phyloP scores from a whole-genome alignment of 2,329 filamentous ascomycete species.

The Sarocladium strictum region DNA sequence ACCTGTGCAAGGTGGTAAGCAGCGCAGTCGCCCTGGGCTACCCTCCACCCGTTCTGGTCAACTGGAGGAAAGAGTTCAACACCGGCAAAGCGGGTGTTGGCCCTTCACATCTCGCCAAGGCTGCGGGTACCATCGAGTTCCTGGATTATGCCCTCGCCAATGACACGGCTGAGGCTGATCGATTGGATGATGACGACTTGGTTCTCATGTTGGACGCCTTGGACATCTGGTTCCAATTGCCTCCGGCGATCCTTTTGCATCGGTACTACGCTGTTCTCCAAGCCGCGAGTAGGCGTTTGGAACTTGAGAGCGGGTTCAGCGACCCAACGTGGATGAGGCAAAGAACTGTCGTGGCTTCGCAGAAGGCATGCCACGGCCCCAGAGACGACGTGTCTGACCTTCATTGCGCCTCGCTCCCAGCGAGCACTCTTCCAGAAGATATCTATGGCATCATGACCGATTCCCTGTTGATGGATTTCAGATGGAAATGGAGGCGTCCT shows the following conservation, averaged over 20 bases:
- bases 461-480: slow-evolving; percentile 22
- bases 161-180: slow-evolving; percentile 17
- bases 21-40: slow-evolving; percentile 31
- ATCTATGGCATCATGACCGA: slow-evolving; percentile 29
- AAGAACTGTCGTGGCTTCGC: slow-evolving; percentile 27
- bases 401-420: slow-evolving; percentile 29
- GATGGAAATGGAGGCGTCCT: slow-evolving; percentile 26
- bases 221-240: slow-evolving; percentile 34
- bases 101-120: slow-evolving; percentile 31
- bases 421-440: slow-evolving; percentile 26
- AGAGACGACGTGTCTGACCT: slow-evolving; percentile 27
- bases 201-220: slow-evolving; percentile 30
- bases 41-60: slow-evolving; percentile 28
- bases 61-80: slow-evolving; percentile 33
- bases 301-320: slow-evolving; percentile 17
- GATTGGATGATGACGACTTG: slow-evolving; percentile 24
- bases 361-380: slow-evolving; percentile 27
- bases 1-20: slow-evolving; percentile 33
- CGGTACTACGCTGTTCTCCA: slow-evolving; percentile 29
- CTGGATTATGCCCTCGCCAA: slow-evolving; percentile 27
- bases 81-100: slow-evolving; percentile 28
- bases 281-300: slow-evolving; percentile 24
- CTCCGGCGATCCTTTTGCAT: slow-evolving; percentile 28
- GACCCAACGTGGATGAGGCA: slow-evolving; percentile 23
- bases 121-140: slow-evolving; percentile 16